Percentiles rank a stretch among this genome's conserved stretches.
phyloP scores from a whole-genome alignment of 441 rosid genomes.

The Populus trichocarpa region DNA sequence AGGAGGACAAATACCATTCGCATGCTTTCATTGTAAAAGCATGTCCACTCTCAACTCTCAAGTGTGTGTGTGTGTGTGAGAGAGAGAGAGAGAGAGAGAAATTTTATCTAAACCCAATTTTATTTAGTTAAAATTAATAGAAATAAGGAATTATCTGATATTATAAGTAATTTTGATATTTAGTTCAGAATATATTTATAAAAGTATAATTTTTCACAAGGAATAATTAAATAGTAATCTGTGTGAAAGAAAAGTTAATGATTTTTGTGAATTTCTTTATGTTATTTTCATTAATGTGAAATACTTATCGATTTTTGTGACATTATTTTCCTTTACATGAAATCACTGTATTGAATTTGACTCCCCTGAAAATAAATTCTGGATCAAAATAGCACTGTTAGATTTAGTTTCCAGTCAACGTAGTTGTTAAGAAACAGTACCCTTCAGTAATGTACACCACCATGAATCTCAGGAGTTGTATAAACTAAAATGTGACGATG shows the following conservation, averaged over 20 bases:
- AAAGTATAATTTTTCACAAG: not conserved
- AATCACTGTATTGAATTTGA: not conserved
- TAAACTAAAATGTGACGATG: not conserved
- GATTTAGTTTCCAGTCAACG: not conserved
- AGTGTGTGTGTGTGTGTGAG: not conserved
- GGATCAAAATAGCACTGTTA: not conserved
- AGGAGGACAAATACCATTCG: not conserved
- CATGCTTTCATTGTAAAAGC: not conserved
- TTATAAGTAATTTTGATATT: not conserved
- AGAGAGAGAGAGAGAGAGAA: not conserved
- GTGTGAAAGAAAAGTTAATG: not conserved
- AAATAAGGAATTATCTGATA: not conserved
- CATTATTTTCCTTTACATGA: not conserved
- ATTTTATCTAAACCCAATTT: not conserved
- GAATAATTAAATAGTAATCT: not conserved
- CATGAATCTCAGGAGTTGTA: slow-evolving; percentile 1
- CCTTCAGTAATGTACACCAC: not conserved
- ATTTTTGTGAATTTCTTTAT: not conserved
- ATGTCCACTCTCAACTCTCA: not conserved
- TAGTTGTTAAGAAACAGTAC: not conserved
- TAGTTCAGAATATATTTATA: not conserved
- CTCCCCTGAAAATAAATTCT: not conserved
- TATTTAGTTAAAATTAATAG: not conserved
- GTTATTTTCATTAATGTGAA: not conserved
- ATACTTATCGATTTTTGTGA: not conserved